Base-by-base conservation (phyloP, 2,329 filamentous ascomycete species). In the Zymoseptoria pseudotritici region DNA sequence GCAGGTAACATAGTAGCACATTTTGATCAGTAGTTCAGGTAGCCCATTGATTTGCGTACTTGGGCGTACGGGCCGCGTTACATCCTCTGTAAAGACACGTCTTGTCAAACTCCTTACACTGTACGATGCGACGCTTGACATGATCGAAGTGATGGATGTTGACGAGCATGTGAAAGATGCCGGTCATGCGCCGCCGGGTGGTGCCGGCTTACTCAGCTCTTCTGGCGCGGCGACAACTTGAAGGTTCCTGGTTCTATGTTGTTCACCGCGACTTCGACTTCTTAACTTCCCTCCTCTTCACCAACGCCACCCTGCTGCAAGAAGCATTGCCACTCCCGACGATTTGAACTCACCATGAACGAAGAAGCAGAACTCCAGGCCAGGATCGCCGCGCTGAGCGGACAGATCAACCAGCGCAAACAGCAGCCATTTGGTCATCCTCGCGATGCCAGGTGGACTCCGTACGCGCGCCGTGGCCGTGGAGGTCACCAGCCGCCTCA, bases 401-500 rank as follows among this genome's bases (percentile, higher is more conserved):
- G 69, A 56, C 66, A 67, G 42, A 72, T 72, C 65, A 69, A 71
- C 56, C 61, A 66, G 54, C 67, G 63, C 60, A 71, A 70, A 62
- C 67, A 71, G 42, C 52, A 53, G 29, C 13, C 22, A 20, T 29
- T 29, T 24, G 22, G 8, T 26, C 24, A 31, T 19, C 19, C 22
- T 19, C 52, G 19, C 22, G 53, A 51, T 21, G 31, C 55, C 21
- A 58, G 61, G 26, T 71, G 69, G 69, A 26, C 63, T 9, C 70
- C 69, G 19, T 72, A 71, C 42, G 54, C 55, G 19, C 61, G 61
- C 10, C 61, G 58, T 17, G 58, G 58, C 4, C 46, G 56, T 17
- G 26, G 52, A 56, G 67, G 73, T 56, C 71, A 73, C 52, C 69
- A 65, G 58, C 66, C 69, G 55, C 71, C 76, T 31, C 80, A 82